Percentiles rank a stretch among this genome's conserved stretches.
Conservation (phyloP, 164 flowering plant genomes). For the Brasenia schreberi region DNA sequence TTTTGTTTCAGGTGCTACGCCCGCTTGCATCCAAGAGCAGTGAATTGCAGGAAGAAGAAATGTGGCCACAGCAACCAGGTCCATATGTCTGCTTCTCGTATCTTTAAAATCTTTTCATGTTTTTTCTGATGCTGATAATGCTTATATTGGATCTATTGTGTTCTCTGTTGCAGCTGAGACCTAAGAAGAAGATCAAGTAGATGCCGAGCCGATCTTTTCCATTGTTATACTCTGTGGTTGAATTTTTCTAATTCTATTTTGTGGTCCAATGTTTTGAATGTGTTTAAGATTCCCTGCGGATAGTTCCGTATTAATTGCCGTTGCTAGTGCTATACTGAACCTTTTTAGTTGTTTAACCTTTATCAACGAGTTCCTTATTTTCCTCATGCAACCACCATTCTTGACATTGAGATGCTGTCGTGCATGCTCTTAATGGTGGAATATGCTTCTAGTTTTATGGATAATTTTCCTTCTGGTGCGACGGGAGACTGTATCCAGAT, state of each 20-base stretch:
- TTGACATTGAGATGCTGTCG: no score
- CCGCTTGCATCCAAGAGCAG: constrained; percentile 48
- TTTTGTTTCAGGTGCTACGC: constrained; percentile 33
- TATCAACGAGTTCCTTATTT: no score
- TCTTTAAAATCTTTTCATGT: not conserved
- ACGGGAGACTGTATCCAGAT: no score
- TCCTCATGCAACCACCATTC: no score
- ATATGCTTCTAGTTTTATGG: no score
- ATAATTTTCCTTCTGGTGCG: no score
- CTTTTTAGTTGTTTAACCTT: no score
- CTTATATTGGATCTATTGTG: not conserved
- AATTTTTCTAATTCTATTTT: not conserved
- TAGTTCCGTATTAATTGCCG: no score
- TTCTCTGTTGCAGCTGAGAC: constrained; percentile 9
- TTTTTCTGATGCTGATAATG: not conserved
- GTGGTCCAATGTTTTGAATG: not conserved
- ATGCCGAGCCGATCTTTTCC: not conserved
- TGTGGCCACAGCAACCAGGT: constrained; percentile 15
- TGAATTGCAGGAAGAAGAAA: constrained; percentile 40
- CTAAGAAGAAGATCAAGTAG: constrained; percentile 14
- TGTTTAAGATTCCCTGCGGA: no score
- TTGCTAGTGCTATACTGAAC: no score
- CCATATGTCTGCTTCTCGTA: not conserved
- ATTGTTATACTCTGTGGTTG: not conserved
- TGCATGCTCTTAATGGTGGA: no score